phyloP scores from a whole-genome alignment of 108 stramenopile genomes.

The Cyclotella cryptica region DNA sequence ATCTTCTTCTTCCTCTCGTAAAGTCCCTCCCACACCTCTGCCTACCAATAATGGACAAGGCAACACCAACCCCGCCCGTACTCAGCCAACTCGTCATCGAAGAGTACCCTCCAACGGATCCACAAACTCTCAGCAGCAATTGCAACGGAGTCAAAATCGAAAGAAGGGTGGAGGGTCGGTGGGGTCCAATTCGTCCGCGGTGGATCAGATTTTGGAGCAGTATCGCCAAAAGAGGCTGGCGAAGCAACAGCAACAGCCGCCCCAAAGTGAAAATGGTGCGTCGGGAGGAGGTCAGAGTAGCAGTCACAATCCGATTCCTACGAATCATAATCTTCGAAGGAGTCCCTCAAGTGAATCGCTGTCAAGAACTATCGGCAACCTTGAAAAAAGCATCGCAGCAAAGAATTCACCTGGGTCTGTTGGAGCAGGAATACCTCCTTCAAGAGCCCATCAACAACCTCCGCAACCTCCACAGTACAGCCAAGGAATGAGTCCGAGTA shows the following conservation, averaged over 20 bases:
- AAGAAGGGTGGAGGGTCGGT: slow-evolving; percentile 30
- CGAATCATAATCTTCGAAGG: neutral
- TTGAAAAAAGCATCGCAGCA: slow-evolving; percentile 10
- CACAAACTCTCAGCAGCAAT: slow-evolving; percentile 12
- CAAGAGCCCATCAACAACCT: neutral
- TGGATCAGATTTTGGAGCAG: slow-evolving; percentile 48
- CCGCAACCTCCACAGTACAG: neutral
- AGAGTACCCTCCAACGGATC: slow-evolving; percentile 28
- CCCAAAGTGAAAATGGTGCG: neutral
- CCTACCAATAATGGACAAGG: neutral
- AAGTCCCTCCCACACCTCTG: neutral
- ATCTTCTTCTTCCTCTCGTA: neutral
- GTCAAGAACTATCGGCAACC: neutral
- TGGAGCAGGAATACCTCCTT: neutral
- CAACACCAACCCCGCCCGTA: neutral
- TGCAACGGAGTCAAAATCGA: slow-evolving; percentile 20
- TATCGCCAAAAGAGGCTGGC: slow-evolving; percentile 47
- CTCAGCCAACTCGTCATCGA: slow-evolving; percentile 3
- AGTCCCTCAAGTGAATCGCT: slow-evolving; percentile 12
- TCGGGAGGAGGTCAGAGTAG: neutral
- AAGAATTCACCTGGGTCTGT: neutral
- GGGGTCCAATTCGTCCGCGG: slow-evolving; percentile 45
- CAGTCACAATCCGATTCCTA: neutral
- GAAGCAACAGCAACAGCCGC: slow-evolving; percentile 20
- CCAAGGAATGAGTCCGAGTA: neutral